A percentile compares a stretch with the other conserved stretches of the same genome.
These are phyloP conservation scores for Lentinula lateritia DNA, from an alignment of 768 basidiomycete genomes.

Conservation along the genomic window DNA sequence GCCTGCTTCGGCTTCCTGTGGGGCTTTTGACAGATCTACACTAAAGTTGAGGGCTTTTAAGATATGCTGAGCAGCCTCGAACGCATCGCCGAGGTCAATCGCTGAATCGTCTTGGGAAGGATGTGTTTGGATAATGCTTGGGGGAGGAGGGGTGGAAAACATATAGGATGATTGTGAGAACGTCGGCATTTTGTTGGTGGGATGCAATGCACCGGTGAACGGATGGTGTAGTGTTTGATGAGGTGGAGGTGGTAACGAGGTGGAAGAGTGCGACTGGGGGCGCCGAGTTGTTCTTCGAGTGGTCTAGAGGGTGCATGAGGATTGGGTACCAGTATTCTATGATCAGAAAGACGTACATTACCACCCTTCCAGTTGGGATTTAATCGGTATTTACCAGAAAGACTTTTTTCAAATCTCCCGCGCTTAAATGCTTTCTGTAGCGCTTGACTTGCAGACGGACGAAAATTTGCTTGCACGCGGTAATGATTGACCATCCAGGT, in stretches of 20 bases:
- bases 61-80: constrained; percentile 75
- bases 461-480: constrained; percentile 83
- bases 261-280: constrained; percentile 51
- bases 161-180: constrained; percentile 35
- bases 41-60: constrained; percentile 69
- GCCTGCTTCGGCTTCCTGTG: constrained; percentile 1
- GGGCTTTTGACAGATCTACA: constrained; percentile 42
- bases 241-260: constrained; percentile 18
- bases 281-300: constrained; percentile 74
- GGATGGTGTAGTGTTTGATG: constrained; percentile 32
- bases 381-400: constrained; percentile 68
- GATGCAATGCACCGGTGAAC: constrained; percentile 51
- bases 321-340: not conserved
- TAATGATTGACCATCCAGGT: constrained; percentile 80
- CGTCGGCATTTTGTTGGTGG: constrained; percentile 20
- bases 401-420: constrained; percentile 73
- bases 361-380: constrained; percentile 80
- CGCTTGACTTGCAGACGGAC: constrained; percentile 86
- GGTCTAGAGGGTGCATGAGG: constrained; percentile 39
- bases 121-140: not conserved
- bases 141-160: constrained; percentile 26
- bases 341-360: constrained; percentile 44
- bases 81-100: constrained; percentile 51
- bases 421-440: constrained; percentile 82
- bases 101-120: constrained; percentile 6